A percentile compares a stretch with the other conserved stretches of the same genome.
phyloP scores from a whole-genome alignment of 768 basidiomycete genomes.

The Amylocystis lapponica region DNA sequence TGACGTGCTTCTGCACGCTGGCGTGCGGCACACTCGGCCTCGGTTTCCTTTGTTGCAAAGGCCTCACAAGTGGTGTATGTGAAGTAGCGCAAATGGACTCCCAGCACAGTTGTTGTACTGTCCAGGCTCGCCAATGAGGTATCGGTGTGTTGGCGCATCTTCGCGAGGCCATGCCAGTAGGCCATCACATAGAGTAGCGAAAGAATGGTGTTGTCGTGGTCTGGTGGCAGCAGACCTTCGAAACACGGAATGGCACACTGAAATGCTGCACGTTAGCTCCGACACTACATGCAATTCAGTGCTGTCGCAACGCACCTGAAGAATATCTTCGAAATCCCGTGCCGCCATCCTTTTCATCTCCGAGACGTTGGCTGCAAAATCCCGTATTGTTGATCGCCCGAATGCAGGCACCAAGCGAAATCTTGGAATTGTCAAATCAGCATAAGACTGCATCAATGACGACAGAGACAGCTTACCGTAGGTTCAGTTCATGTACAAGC shows the following conservation, averaged over 20 bases:
- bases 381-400: constrained; percentile 17
- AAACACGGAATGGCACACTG: constrained; percentile 33
- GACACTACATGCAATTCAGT: not conserved
- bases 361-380: constrained; percentile 16
- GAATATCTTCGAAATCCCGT: too few species aligned
- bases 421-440: constrained; percentile 11
- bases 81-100: constrained; percentile 21
- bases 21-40: constrained; percentile 10
- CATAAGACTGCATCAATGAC: not conserved
- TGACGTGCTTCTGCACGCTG: not conserved
- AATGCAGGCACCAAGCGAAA: constrained; percentile 20
- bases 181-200: constrained; percentile 19
- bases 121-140: constrained; percentile 17
- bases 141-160: constrained; percentile 29
- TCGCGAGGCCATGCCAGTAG: constrained; percentile 31
- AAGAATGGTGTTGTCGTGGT: constrained; percentile 18
- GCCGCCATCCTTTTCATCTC: constrained; percentile 19
- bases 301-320: constrained; percentile 20
- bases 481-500: constrained; percentile 7
- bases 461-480: constrained; percentile 9
- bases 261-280: not conserved
- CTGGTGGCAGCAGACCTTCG: constrained; percentile 24
- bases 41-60: constrained; percentile 22
- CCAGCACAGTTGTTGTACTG: constrained; percentile 11
- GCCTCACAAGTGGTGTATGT: constrained; percentile 16